Base-by-base conservation (phyloP, 352 stramenopile genomes). In the Pythium aquatile region DNA sequence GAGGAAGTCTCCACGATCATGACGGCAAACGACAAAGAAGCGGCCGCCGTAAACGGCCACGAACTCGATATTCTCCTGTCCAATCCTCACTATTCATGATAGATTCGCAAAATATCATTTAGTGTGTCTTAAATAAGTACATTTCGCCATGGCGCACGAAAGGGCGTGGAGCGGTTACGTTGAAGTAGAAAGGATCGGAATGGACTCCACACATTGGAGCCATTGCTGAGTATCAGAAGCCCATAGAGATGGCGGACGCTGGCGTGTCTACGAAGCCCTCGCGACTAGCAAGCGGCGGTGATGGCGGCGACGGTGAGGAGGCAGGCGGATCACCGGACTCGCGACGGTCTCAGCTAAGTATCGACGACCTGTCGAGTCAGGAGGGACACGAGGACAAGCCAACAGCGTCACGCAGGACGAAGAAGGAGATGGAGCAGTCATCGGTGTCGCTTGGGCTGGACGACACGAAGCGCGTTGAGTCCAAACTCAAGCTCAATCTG, bases 401-500 rank as follows among this genome's bases (percentile, higher is more conserved):
- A 58, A 58, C 46, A 68, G 53, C 32, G 46, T 59, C 66, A 32
- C 55, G 46, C 14, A 58, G 68, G 1, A 53, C 60, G 11, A 47
- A 52, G 2, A 59, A 54, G 55, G 42, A 14, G 10, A 13, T 54
- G 10, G 55, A 42, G 26, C 16, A 55, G 11, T 35, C 49, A 2
- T 48, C 49, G 9, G 32, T 14, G 3, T 68, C 52, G 28, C 47
- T 59, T 52, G 29, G 37, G 35, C 40, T 48, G 44, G 17, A 74
- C 29, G 42, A 61, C 28, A 81, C 63, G 16, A 66, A 74, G 40
- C 69, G 69, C 35, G 72, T 91, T 53, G 79, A 91, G 53, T 55
- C 58, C 10, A 76, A 74, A 63, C 68, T 89, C 42, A 76, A 87
- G 63, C 66, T 63, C 26, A 88, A 85, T 33, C 58, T 89, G 2